phyloP scores from a whole-genome alignment of 306 rosid species.

The Bauhinia variegata region DNA sequence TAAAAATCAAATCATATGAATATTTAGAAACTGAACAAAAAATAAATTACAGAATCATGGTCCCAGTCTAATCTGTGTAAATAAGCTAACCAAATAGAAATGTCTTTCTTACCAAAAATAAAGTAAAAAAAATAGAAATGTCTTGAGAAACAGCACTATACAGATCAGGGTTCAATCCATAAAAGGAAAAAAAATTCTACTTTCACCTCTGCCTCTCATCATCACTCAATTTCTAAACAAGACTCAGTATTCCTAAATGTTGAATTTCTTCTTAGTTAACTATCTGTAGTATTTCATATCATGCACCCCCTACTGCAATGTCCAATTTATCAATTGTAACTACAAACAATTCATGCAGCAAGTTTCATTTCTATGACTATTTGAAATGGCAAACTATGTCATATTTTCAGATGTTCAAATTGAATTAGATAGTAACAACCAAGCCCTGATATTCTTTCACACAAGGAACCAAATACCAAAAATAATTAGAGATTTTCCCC shows the following conservation, averaged over 20 bases:
- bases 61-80: not conserved
- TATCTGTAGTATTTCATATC: not conserved
- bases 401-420: not conserved
- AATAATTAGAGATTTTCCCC: not conserved
- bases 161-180: conserved; percentile 9
- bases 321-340: too few species aligned
- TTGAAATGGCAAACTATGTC: conserved; percentile 9
- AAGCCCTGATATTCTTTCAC: not conserved
- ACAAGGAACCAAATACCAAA: not conserved
- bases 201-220: not conserved
- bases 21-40: conserved; percentile 13
- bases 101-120: too few species aligned
- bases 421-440: conserved; percentile 1
- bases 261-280: conserved; percentile 1
- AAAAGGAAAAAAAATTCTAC: not conserved
- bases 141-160: conserved; percentile 2
- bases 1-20: conserved; percentile 20
- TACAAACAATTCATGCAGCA: too few species aligned
- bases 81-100: not conserved
- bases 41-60: conserved; percentile 9
- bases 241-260: conserved; percentile 15
- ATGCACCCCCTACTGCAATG: not conserved
- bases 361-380: not conserved
- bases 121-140: not conserved
- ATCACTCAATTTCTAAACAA: not conserved